Conservation (phyloP, 345 rosid species). For the Aurinia saxatilis region DNA sequence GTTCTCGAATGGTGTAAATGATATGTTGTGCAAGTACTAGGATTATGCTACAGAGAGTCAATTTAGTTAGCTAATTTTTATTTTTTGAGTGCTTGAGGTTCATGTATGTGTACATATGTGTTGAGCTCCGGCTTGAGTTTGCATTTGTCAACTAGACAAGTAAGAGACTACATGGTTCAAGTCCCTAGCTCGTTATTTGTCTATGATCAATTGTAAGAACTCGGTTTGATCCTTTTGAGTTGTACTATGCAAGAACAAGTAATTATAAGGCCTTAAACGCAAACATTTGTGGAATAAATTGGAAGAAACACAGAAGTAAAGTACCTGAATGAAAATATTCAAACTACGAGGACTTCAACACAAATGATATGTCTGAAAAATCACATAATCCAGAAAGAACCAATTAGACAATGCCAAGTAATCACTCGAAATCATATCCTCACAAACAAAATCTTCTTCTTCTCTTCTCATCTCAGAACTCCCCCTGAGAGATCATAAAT, state of each 20-base stretch:
- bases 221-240: background rate
- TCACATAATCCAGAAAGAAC: constrained; percentile 28
- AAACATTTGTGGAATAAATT: background rate
- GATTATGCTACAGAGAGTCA: constrained; percentile 8
- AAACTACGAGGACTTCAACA: background rate
- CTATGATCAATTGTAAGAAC: background rate
- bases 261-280: too few relatives aligned
- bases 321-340: background rate
- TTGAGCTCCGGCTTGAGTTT: constrained; percentile 9
- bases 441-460: constrained; percentile 21
- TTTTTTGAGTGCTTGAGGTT: background rate
- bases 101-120: constrained; percentile 9
- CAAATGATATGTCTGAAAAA: background rate
- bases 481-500: constrained; percentile 4
- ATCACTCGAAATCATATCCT: constrained; percentile 21
- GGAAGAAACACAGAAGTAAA: background rate
- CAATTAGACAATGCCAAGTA: constrained; percentile 25
- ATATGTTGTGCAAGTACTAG: constrained; percentile 21
- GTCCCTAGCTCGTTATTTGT: background rate
- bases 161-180: background rate
- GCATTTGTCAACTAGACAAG: background rate
- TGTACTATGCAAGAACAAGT: too few relatives aligned
- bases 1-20: constrained; percentile 20
- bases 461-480: background rate
- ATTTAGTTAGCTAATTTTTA: constrained; percentile 13